Conservation (phyloP, 495 filamentous ascomycete genomes). For the Hypoxylon intermedium region DNA sequence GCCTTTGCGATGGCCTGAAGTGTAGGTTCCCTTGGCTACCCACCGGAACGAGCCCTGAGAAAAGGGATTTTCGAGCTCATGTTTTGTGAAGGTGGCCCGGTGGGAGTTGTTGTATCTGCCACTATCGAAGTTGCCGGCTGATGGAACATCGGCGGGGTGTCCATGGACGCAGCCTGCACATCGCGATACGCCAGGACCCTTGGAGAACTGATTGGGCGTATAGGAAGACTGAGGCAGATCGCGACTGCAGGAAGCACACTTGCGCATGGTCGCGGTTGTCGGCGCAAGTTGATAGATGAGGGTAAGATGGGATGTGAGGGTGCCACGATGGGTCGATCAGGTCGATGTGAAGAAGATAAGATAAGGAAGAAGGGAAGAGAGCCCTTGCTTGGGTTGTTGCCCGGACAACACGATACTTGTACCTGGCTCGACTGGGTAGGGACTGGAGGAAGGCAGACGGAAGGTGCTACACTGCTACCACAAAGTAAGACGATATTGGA, state of each 20-base stretch:
- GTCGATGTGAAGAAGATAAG: too few species aligned
- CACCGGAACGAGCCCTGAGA: constrained; percentile 43
- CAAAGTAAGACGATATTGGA: too few species aligned
- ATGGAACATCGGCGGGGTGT: constrained; percentile 14
- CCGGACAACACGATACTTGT: too few species aligned
- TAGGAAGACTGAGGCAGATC: constrained; percentile 36
- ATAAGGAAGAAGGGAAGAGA: too few species aligned
- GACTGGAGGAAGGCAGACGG: too few species aligned
- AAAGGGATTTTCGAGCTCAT: constrained; percentile 34
- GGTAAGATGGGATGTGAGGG: too few species aligned
- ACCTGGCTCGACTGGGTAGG: too few species aligned
- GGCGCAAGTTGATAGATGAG: constrained; percentile 1
- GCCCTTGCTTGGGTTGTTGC: too few species aligned
- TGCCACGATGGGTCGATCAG: too few species aligned
- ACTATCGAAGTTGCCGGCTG: constrained; percentile 23
- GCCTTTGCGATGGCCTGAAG: constrained; percentile 25
- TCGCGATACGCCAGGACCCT: constrained; percentile 34
- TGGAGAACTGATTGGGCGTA: constrained; percentile 38
- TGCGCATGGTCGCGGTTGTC: constrained; percentile 12
- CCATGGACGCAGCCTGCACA: constrained; percentile 42
- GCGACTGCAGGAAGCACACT: constrained; percentile 33
- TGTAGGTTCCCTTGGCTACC: constrained; percentile 44
- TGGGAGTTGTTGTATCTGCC: constrained; percentile 39
- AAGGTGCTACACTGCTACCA: too few species aligned
- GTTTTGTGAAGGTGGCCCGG: not conserved